Evolutionary conservation across 805 yeast genomes (phyloP).

Genomic region (Yarrowia sp.): DNA sequence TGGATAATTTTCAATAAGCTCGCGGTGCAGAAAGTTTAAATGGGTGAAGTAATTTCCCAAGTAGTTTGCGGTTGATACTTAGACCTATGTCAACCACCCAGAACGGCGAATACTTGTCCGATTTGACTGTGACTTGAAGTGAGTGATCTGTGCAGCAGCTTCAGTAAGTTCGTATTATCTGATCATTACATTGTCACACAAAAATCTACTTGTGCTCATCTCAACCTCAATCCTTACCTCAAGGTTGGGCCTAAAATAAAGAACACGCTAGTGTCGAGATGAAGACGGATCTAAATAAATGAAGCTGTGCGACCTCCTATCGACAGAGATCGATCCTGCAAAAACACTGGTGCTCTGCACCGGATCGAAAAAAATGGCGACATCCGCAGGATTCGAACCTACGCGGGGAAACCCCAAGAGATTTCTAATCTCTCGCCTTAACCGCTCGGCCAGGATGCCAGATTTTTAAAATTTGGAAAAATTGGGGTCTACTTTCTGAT

Average conservation of each 20-base stretch:
- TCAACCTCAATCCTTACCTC: too few relatives aligned
- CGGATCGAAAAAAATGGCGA: neutral
- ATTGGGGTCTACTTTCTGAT: neutral
- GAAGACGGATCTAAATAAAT: too few relatives aligned
- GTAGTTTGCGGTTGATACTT: neutral
- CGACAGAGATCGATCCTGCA: neutral
- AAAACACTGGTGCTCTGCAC: neutral
- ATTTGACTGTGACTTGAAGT: too few relatives aligned
- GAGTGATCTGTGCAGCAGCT: too few relatives aligned
- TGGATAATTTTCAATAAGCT: constrained; percentile 15
- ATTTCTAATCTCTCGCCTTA: constrained; percentile 21
- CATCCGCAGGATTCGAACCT: constrained; percentile 19
- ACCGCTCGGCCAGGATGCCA: constrained; percentile 22
- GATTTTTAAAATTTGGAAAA: neutral
- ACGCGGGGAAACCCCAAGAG: constrained; percentile 21
- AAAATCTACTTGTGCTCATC: too few relatives aligned
- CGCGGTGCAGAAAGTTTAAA: neutral
- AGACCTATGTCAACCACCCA: too few relatives aligned
- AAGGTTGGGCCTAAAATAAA: too few relatives aligned
- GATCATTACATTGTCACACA: too few relatives aligned
- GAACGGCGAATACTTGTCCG: too few relatives aligned
- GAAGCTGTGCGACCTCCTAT: too few relatives aligned
- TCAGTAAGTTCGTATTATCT: too few relatives aligned
- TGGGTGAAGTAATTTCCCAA: neutral
- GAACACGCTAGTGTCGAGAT: too few relatives aligned